Conservation (phyloP, 2,329 filamentous ascomycete species). For the Colletotrichum chlorophyti region DNA sequence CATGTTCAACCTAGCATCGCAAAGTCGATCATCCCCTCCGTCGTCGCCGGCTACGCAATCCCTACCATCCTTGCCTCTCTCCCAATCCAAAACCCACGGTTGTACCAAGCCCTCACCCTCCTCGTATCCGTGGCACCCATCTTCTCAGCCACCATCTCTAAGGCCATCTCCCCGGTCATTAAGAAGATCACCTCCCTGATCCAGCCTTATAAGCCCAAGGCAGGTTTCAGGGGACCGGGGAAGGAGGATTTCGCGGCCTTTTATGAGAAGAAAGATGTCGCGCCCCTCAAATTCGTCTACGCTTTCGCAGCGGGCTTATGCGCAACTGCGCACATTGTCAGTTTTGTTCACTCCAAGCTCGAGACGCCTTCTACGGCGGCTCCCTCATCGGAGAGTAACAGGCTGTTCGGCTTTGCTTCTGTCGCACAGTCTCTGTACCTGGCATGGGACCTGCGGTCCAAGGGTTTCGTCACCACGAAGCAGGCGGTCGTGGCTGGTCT, state of each 20-base stretch:
- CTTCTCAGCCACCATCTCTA: not conserved
- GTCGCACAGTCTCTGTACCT: not conserved
- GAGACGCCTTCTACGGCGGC: not conserved
- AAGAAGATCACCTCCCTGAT: not conserved
- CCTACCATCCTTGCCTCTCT: not conserved
- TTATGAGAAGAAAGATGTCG: constrained; percentile 5
- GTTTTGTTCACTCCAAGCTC: not conserved
- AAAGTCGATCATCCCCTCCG: not conserved
- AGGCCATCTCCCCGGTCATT: not conserved
- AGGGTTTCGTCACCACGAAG: not conserved
- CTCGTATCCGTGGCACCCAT: not conserved
- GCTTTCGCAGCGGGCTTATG: not conserved
- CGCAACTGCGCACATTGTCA: not conserved
- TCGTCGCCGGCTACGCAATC: constrained; percentile 1
- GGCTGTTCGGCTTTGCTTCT: not conserved
- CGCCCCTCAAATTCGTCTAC: constrained; percentile 1
- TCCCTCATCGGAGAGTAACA: constrained; percentile 22
- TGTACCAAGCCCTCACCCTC: not conserved
- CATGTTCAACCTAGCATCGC: not conserved
- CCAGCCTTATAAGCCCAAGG: not conserved
- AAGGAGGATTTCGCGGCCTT: not conserved
- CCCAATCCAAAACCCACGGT: not conserved
- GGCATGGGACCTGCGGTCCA: not conserved
- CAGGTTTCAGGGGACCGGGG: not conserved
- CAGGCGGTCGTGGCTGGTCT: not conserved